Base-by-base conservation (phyloP, 2,329 filamentous ascomycete genomes). In the Basipetospora sp. region DNA sequence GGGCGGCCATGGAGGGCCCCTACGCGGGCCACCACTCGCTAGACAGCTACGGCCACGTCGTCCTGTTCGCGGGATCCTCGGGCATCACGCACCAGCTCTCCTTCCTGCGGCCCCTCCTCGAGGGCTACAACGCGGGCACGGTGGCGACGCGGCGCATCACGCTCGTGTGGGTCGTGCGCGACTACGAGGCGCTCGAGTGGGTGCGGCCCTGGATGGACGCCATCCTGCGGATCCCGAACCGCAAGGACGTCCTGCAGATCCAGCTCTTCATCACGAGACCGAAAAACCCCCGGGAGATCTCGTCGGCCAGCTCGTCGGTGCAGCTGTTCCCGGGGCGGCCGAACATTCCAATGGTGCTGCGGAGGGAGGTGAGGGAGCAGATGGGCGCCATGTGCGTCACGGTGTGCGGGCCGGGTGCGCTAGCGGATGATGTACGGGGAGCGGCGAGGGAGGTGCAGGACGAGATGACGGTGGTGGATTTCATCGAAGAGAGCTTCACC, bases 31-130 rank as follows among this genome's bases (percentile, higher is more conserved):
- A 85, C 52, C 80, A 94, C 58, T 77, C 76, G 43, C 77, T 96
- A 45, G 78, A 86, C 57, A 94, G 87, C 6, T 96, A 94, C 57
- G 88, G 90, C 28, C 90, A 92, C 31, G 77, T 79, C 31, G 73
- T 98, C 44, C 77, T 98, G 40, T 86, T 94, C 53, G 87, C 88
- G 10, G 87, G 86, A 40, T 84, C 88, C 41, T 86, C 90, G 4
- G 90, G 90, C 44, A 96, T 98, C 59, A 94, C 88, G 1, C 88
- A 96, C 56, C 86, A 93, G 54, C 74, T 96, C 20, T 83, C 86
- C 25, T 93, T 92, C 55, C 71, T 94, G 8, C 78, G 77, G 39
- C 79, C 90, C 36, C 64, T 88, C 4, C 69, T 88, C 41, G 62
- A 75, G 38, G 80, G 80, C 4, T 80, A 71, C 55, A 73, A 74